These are phyloP conservation scores for Marasmius oreades DNA, from an alignment of 1,284 basidiomycete species.

Conservation along the genomic window DNA sequence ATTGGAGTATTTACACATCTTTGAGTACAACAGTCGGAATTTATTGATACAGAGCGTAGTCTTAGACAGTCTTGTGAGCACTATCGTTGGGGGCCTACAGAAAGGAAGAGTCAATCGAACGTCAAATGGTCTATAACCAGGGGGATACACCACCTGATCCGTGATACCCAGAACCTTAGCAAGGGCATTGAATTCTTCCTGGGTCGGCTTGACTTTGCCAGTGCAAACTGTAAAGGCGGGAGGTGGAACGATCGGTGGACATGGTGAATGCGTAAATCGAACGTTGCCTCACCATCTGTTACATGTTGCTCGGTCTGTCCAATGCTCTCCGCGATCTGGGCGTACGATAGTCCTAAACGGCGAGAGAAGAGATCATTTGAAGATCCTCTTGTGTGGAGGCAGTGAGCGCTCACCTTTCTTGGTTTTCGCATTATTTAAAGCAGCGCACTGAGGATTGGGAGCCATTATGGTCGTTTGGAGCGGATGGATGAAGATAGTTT, in stretches of 20 bases:
- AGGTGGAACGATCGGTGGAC: neutral
- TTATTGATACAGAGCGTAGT: neutral
- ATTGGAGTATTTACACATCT: neutral
- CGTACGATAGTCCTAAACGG: slow-evolving; percentile 41
- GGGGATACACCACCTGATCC: slow-evolving; percentile 27
- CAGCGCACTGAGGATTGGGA: slow-evolving; percentile 51
- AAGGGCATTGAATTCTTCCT: slow-evolving; percentile 49
- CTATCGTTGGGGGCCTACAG: slow-evolving; percentile 19
- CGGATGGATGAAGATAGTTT: neutral
- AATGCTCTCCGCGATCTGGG: slow-evolving; percentile 43
- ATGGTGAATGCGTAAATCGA: too few relatives aligned
- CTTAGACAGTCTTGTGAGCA: slow-evolving; percentile 18
- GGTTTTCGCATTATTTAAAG: slow-evolving; percentile 49
- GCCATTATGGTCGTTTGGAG: slow-evolving; percentile 26
- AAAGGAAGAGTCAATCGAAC: neutral
- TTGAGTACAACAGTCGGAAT: neutral
- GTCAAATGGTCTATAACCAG: neutral
- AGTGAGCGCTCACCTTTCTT: slow-evolving; percentile 39
- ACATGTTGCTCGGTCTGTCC: slow-evolving; percentile 44
- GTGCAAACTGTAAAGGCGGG: slow-evolving; percentile 44
- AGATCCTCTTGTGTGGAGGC: too few relatives aligned
- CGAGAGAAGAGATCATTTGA: neutral
- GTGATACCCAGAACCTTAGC: slow-evolving; percentile 44
- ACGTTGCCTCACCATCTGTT: slow-evolving; percentile 40
- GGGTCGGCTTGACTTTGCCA: slow-evolving; percentile 40